Evolutionary conservation across 2,329 filamentous ascomycete species (phyloP).

Genomic region (Apiospora hydei): DNA sequence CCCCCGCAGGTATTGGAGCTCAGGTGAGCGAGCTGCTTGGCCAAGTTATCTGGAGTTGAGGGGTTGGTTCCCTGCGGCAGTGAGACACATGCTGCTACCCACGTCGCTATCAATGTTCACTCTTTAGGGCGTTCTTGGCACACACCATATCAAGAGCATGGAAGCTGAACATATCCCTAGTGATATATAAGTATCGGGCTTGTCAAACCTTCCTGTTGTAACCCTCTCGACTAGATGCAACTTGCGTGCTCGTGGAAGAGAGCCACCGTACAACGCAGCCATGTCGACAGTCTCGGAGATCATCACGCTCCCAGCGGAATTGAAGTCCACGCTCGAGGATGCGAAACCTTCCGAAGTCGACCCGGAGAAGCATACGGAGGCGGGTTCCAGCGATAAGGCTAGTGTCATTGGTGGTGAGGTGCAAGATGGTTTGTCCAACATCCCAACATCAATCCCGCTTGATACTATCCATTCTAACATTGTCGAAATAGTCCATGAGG

Average conservation of each 20-base stretch:
- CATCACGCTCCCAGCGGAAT: slow-evolving; percentile 33
- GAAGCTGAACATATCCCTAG: not conserved
- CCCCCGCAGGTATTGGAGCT: not conserved
- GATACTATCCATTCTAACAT: not conserved
- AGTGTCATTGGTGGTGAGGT: slow-evolving; percentile 34
- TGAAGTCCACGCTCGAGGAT: slow-evolving; percentile 31
- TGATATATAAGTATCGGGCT: not conserved
- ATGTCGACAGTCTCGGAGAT: slow-evolving; percentile 32
- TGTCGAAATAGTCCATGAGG: slow-evolving; percentile 21
- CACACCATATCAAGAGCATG: not conserved
- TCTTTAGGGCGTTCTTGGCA: not conserved
- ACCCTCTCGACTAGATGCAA: not conserved
- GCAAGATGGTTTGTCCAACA: slow-evolving; percentile 33
- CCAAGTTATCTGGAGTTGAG: not conserved
- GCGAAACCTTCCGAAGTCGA: slow-evolving; percentile 29
- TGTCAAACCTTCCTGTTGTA: not conserved
- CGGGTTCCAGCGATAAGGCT: slow-evolving; percentile 35
- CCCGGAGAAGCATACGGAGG: slow-evolving; percentile 30
- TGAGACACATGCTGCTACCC: not conserved
- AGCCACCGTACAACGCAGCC: not conserved
- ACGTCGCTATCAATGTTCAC: not conserved
- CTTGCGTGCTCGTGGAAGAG: not conserved
- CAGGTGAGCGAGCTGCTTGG: not conserved
- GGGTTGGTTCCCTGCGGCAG: not conserved
- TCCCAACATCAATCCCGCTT: not conserved